phyloP scores from a whole-genome alignment of 139 green algal genomes.

The Chlamydomonas sp. region DNA sequence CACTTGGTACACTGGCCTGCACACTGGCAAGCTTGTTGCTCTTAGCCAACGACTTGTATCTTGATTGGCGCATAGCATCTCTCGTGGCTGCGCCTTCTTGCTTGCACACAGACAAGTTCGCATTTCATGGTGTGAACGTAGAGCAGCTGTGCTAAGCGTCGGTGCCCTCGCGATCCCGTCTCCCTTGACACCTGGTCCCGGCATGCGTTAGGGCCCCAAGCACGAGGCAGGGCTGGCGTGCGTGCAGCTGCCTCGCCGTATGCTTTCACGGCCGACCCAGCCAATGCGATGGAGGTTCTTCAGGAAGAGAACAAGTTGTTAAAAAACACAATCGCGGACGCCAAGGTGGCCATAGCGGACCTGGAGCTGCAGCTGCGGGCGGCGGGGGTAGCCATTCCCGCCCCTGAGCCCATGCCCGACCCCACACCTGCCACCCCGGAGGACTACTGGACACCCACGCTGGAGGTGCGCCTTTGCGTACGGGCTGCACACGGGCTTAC shows the following conservation, averaged over 20 bases:
- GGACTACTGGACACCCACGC: constrained; percentile 57
- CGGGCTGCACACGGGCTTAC: not conserved
- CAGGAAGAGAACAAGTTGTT: constrained; percentile 81
- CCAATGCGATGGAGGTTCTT: constrained; percentile 64
- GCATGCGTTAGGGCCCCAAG: too few relatives aligned
- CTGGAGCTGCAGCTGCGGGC: constrained; percentile 36
- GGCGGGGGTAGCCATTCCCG: constrained; percentile 31
- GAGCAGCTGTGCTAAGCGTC: too few relatives aligned
- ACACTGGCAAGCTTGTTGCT: too few relatives aligned
- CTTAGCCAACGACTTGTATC: too few relatives aligned
- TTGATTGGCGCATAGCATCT: too few relatives aligned
- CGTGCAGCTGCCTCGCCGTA: constrained; percentile 18
- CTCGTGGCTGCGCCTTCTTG: too few relatives aligned
- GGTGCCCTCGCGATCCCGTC: too few relatives aligned
- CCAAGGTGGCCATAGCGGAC: constrained; percentile 23
- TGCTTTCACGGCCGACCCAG: constrained; percentile 11
- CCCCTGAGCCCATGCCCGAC: not conserved
- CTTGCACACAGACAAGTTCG: too few relatives aligned
- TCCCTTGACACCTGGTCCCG: too few relatives aligned
- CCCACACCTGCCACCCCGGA: constrained; percentile 15
- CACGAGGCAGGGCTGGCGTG: too few relatives aligned
- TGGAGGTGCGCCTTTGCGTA: constrained; percentile 38
- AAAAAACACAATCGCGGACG: constrained; percentile 54
- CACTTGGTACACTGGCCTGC: too few relatives aligned
- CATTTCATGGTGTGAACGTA: too few relatives aligned